These are phyloP conservation scores for Paradendryphiella salina DNA, from an alignment of 2,329 filamentous ascomycete genomes.

Conservation along the genomic window DNA sequence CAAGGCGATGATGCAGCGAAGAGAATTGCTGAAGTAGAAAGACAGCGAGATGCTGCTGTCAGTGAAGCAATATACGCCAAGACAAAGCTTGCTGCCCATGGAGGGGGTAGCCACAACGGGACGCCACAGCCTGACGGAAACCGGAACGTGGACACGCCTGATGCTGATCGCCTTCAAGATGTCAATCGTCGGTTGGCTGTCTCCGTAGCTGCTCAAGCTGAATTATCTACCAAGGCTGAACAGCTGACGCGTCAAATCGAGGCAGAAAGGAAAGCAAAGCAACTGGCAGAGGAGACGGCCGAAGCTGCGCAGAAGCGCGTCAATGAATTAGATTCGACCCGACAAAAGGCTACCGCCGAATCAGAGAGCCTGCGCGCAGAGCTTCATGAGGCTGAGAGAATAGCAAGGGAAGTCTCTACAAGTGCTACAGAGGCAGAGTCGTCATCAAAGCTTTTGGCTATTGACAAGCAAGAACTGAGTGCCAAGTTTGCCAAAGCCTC, in stretches of 20 bases:
- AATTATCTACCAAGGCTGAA: conserved; percentile 77
- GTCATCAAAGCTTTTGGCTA: conserved; percentile 70
- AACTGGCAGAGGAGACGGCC: conserved; percentile 85
- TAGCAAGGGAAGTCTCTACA: conserved; percentile 80
- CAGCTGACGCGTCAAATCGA: conserved; percentile 70
- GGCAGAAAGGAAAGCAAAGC: conserved; percentile 77
- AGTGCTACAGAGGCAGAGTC: conserved; percentile 75
- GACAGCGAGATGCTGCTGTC: conserved; percentile 91
- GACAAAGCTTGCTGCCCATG: conserved; percentile 84
- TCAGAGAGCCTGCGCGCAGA: conserved; percentile 84
- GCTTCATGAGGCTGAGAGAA: conserved; percentile 76
- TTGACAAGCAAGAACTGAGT: conserved; percentile 82
- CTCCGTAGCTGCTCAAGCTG: conserved; percentile 75
- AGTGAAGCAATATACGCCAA: conserved; percentile 94
- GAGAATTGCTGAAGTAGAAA: conserved; percentile 90
- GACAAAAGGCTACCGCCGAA: conserved; percentile 81
- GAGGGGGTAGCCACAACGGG: conserved; percentile 65
- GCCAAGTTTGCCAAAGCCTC: conserved; percentile 68
- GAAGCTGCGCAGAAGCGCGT: conserved; percentile 81
- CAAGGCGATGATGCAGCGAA: conserved; percentile 84
- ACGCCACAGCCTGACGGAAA: conserved; percentile 58
- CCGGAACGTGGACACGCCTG: conserved; percentile 62
- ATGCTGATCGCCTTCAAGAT: conserved; percentile 71
- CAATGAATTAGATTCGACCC: conserved; percentile 78
- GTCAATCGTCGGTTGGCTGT: conserved; percentile 81